Evolutionary conservation across 1,284 basidiomycete species (phyloP), one percentile per base, ranked within the genome.

Genomic region (Ceratobasidium theobromae): DNA sequence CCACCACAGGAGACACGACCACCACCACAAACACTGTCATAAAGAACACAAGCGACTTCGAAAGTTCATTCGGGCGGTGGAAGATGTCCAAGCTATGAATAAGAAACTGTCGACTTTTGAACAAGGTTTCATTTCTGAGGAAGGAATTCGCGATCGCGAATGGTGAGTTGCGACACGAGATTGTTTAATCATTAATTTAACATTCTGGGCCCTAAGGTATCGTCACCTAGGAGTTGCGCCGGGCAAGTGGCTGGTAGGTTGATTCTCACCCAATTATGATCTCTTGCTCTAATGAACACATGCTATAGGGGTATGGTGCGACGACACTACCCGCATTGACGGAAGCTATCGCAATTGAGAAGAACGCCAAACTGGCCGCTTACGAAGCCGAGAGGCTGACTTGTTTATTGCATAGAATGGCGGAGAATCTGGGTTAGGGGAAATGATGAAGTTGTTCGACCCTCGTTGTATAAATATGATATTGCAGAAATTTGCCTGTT

Each of bases 261-360:
- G 16, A 38, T 16, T 8, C 35, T 16, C 16, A 16, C 8, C 25
- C 9, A 18, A 4, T 53, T 81, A 81, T 73, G 51, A 30, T 25
- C 27, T 9, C 27, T 11, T n/a, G 28, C 28, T 27, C 3, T 71
- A 5, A 65, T 65, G 43, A 49, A 41, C 33, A 23, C 14, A 25
- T n/a, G 41, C 12, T 49, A 5, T 5, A 41, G 88, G 88, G 88
- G 2, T 95, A 95, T 73, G 93, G 92, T 38, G 91, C 90, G 8
- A 92, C 91, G 0, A 90, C 90, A 1, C 82, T 95, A 73, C 94
- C 93, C 5, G 90, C 84, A 16, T 78, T 95, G 48, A 91, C 87
- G 1, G 93, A 95, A 74, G 86, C 91, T 4, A 79, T 95, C 67
- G 82, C 84, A 4, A 81, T 86, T 58, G 89, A 93, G 66, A 80